phyloP scores from a whole-genome alignment of 371 early-diverging fungal genomes.

The Haplosporangium sp. region DNA sequence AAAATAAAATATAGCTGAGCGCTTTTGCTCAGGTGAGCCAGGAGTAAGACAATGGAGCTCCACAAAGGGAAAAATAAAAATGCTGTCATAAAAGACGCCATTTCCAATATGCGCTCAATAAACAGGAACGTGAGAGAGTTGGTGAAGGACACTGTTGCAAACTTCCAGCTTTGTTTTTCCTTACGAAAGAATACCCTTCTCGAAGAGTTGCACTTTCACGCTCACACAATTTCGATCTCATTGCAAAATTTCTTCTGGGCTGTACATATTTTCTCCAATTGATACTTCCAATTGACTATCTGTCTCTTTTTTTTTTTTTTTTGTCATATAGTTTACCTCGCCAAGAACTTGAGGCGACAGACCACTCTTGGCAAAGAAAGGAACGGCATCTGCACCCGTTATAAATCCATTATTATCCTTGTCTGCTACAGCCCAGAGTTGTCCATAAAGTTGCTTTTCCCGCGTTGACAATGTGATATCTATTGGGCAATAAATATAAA shows the following conservation, averaged over 20 bases:
- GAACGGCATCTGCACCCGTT: slow-evolving; percentile 80
- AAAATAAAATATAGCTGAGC: not conserved
- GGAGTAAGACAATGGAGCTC: not conserved
- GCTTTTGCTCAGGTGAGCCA: not conserved
- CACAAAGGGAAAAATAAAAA: not conserved
- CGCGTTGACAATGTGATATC: slow-evolving; percentile 63
- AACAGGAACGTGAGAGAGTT: too few relatives aligned
- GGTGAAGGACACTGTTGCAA: too few relatives aligned
- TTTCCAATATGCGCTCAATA: too few relatives aligned
- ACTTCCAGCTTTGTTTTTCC: too few relatives aligned
- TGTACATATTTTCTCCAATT: too few relatives aligned
- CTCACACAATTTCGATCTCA: too few relatives aligned
- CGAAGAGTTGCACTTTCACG: too few relatives aligned
- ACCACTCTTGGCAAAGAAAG: slow-evolving; percentile 82
- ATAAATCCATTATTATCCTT: slow-evolving; percentile 74
- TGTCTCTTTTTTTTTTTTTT: not conserved
- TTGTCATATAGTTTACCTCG: slow-evolving; percentile 62
- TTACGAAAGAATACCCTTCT: too few relatives aligned
- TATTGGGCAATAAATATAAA: not conserved
- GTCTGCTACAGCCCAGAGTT: slow-evolving; percentile 80
- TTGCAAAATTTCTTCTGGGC: too few relatives aligned
- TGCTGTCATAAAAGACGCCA: too few relatives aligned
- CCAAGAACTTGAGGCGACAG: slow-evolving; percentile 74
- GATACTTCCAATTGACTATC: too few relatives aligned
- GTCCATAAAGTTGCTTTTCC: slow-evolving; percentile 75